Evolutionary conservation across 768 basidiomycete genomes (phyloP).

Genomic region (Calvatia gigantea): DNA sequence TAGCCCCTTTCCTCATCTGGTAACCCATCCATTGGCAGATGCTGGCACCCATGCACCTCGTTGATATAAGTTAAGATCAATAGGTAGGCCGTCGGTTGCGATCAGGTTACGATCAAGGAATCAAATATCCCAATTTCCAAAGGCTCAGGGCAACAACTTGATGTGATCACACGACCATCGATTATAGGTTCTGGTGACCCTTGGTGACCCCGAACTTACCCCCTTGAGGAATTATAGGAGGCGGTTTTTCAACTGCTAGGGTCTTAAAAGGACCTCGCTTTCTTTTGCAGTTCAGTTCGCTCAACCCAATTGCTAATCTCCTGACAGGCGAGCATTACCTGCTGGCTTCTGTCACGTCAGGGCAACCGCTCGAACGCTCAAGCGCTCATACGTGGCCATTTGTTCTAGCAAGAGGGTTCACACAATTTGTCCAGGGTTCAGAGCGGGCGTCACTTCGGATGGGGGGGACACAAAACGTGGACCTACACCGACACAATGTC

Average conservation of each 20-base stretch:
- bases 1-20: too few species aligned
- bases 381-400: background rate
- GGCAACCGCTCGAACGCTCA: background rate
- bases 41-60: too few species aligned
- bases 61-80: background rate
- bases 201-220: too few species aligned
- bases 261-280: too few species aligned
- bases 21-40: too few species aligned
- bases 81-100: background rate
- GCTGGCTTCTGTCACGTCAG: background rate
- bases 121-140: background rate
- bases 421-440: background rate
- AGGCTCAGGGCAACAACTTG: background rate
- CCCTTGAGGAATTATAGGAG: too few species aligned
- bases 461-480: background rate
- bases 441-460: background rate
- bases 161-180: too few species aligned
- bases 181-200: too few species aligned
- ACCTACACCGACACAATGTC: background rate
- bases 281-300: too few species aligned
- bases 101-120: conserved; percentile 3
- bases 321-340: background rate
- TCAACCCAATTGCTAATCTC: too few species aligned
- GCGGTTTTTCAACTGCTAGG: too few species aligned
- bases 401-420: background rate